phyloP scores from a whole-genome alignment of 2,329 filamentous ascomycete genomes.

The Sordariomycetes sp. region DNA sequence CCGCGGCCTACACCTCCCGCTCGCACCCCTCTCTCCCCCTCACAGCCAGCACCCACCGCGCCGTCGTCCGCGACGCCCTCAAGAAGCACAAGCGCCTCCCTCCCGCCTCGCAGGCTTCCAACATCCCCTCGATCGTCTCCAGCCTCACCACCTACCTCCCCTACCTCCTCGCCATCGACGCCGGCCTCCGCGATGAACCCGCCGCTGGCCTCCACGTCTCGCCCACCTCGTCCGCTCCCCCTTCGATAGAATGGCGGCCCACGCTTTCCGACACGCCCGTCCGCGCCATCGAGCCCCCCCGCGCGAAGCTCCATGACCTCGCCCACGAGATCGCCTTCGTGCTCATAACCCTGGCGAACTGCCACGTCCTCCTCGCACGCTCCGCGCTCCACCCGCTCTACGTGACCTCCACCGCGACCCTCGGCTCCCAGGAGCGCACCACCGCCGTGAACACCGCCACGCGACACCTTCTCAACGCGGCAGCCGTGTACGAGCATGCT shows the following conservation, averaged over 20 bases:
- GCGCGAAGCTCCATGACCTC: constrained; percentile 62
- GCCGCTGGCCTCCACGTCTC: constrained; percentile 5
- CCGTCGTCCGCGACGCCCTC: constrained; percentile 69
- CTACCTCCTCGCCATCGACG: constrained; percentile 69
- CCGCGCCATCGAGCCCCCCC: constrained; percentile 46
- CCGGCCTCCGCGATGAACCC: constrained; percentile 51
- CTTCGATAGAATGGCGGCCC: constrained; percentile 73
- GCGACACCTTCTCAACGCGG: constrained; percentile 65
- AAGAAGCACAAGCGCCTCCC: constrained; percentile 87
- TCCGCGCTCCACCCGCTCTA: constrained; percentile 65
- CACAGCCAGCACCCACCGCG: constrained; percentile 71
- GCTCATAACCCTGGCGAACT: constrained; percentile 65
- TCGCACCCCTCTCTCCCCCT: constrained; percentile 86
- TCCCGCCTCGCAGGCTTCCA: constrained; percentile 55
- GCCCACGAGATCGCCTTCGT: constrained; percentile 78
- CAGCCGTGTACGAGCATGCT: constrained; percentile 67
- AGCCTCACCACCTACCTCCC: constrained; percentile 71
- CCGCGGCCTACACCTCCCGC: constrained; percentile 62
- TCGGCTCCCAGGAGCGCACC: constrained; percentile 55
- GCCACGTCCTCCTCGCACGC: constrained; percentile 63
- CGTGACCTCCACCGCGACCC: constrained; percentile 48
- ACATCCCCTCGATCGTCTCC: constrained; percentile 59
- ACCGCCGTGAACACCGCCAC: constrained; percentile 64
- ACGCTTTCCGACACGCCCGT: constrained; percentile 59
- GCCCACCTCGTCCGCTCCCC: constrained; percentile 17